Percentiles rank a stretch among this genome's conserved stretches.
Conservation (phyloP, 208 protist genomes). For the Trypanosoma grayi region DNA sequence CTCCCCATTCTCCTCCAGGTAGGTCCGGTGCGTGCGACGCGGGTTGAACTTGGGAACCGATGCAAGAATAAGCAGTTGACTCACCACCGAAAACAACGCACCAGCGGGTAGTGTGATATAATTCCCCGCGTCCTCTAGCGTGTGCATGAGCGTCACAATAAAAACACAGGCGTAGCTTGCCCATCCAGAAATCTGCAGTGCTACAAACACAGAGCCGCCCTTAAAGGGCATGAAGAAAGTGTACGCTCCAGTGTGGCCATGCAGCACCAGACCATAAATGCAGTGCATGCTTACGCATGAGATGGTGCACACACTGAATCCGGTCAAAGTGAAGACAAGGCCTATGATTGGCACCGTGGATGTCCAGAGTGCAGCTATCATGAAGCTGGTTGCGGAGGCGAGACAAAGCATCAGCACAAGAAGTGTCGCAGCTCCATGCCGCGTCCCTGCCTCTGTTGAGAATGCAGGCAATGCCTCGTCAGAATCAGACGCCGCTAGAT, state of each 20-base stretch:
- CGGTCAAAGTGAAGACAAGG: conserved; percentile 46
- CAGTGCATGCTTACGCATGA: conserved; percentile 67
- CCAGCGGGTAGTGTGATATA: conserved; percentile 38
- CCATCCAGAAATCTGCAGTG: conserved; percentile 64
- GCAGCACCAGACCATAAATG: conserved; percentile 59
- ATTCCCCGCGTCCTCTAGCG: conserved; percentile 41
- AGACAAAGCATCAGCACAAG: conserved; percentile 60
- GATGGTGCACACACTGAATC: conserved; percentile 49
- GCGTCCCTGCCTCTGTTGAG: conserved; percentile 7
- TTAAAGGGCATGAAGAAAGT: conserved; percentile 75
- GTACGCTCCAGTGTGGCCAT: conserved; percentile 39
- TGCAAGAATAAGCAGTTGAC: conserved; percentile 56
- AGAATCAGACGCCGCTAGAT: background rate
- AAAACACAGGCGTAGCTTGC: conserved; percentile 43
- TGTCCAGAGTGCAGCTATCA: conserved; percentile 55
- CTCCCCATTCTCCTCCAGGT: conserved; percentile 76
- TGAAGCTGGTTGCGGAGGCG: conserved; percentile 53
- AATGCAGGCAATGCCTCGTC: conserved; percentile 5
- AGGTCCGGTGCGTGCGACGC: conserved; percentile 28
- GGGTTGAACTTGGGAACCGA: conserved; percentile 64
- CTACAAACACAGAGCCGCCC: conserved; percentile 59
- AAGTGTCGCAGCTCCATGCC: conserved; percentile 45
- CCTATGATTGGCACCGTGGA: conserved; percentile 30
- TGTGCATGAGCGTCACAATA: conserved; percentile 57
- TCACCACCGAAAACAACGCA: conserved; percentile 49